Evolutionary conservation across 257 asterid genomes (phyloP), one percentile per base, ranked within the genome.

Genomic region (Nicotiana benthamiana): DNA sequence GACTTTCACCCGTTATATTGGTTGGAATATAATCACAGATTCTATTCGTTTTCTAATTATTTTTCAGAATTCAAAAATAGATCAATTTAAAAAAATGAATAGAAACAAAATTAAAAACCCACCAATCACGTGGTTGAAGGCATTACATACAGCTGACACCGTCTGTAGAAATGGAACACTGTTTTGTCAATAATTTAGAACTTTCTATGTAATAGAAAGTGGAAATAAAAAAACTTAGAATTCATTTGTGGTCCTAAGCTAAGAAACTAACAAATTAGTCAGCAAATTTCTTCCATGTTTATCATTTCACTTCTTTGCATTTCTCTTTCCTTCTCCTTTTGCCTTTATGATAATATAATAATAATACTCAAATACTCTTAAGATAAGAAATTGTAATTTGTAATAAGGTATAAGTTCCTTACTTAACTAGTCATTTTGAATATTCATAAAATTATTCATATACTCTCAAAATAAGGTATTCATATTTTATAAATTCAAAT

Each of bases 161-260:
- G 9, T 34, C 77, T 48, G 12, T 7, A 46, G 60, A 72, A 72
- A 46, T 43, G 20, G 20, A 43, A 16, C 11, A 68, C 3, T 74
- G 27, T 60, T 61, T 60, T 61, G 46, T 46, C 57, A 6, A 46
- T 18, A 11, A 57, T 74, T 40, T 11, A 16, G 5, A 26, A 24
- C 8, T 75, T 46, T 77, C 61, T 75, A 61, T 34, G 81, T 36
- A 32, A 51, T 75, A 22, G 68, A 79, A 32, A 32, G 9, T 9
- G 4, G 15, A 9, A 65, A 66, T 5, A 16, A 30, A 30, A 24
- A 17, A 15, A 24, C 9, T 59, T 59, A 20, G 28, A 20, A 46
- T 72, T 72, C 78, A 72, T 72, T 46, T 72, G 78, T 72, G 78
- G 78, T 72, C 77, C 78, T 72, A 22, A 13, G 0, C 15, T 46